phyloP scores from a whole-genome alignment of 2,329 filamentous ascomycete genomes.

The Fusarium fujikuroi region DNA sequence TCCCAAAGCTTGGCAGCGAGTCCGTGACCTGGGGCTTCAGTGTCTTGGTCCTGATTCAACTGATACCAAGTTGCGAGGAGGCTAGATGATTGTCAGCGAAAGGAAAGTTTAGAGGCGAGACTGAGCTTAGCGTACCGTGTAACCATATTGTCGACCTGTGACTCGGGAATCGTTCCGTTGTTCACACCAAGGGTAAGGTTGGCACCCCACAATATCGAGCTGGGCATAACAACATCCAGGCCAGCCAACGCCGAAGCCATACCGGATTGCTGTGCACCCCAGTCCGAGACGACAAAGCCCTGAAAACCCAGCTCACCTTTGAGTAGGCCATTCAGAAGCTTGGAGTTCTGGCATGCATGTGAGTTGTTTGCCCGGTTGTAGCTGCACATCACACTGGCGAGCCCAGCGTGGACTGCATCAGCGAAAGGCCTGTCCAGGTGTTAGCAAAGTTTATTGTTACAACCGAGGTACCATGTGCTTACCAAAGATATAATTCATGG shows the following conservation, averaged over 20 bases:
- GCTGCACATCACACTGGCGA: conserved; percentile 81
- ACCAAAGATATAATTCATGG: conserved; percentile 78
- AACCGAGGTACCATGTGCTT: accelerated
- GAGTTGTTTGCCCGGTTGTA: conserved; percentile 78
- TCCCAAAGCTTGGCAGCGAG: neutral
- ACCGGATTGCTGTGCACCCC: conserved; percentile 9
- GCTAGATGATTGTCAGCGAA: neutral
- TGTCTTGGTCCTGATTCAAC: conserved; percentile 7
- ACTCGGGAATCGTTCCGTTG: conserved; percentile 14
- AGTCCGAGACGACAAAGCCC: conserved; percentile 71
- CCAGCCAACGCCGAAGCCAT: conserved; percentile 16
- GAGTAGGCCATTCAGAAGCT: conserved; percentile 54
- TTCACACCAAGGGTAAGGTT: conserved; percentile 19
- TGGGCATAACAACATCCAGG: conserved; percentile 47
- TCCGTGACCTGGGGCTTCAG: neutral
- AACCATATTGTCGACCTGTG: conserved; percentile 20
- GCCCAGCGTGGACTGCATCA: conserved; percentile 78
- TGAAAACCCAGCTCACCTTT: conserved; percentile 80
- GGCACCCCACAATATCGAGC: neutral
- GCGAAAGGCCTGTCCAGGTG: conserved; percentile 65
- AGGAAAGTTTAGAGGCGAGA: accelerated
- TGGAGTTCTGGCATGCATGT: conserved; percentile 29
- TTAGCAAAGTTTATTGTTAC: accelerated
- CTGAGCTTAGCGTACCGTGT: neutral
- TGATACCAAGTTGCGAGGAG: conserved; percentile 13